phyloP scores from a whole-genome alignment of 2,329 filamentous ascomycete genomes.

The Stachybotrys echinatus region DNA sequence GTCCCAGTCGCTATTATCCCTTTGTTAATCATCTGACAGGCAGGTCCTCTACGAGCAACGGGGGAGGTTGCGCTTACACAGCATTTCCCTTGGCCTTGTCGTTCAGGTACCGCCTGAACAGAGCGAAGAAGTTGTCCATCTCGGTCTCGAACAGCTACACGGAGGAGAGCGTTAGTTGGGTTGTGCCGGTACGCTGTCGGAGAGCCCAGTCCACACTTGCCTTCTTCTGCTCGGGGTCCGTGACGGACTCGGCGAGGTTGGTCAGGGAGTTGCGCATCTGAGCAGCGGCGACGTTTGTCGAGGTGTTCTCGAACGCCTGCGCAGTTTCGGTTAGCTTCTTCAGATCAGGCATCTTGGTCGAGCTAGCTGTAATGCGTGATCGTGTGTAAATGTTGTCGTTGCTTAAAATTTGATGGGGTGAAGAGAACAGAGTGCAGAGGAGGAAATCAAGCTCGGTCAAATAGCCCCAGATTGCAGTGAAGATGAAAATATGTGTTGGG shows the following conservation, averaged over 20 bases:
- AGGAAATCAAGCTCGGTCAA: not conserved
- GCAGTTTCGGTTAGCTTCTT: conserved; percentile 17
- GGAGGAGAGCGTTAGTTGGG: conserved; percentile 6
- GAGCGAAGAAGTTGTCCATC: conserved; percentile 99
- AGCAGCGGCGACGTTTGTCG: conserved; percentile 92
- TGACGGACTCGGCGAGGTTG: conserved; percentile 82
- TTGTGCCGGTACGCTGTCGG: not conserved
- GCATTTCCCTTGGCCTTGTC: conserved; percentile 98
- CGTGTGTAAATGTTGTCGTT: no score
- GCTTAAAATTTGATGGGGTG: not conserved
- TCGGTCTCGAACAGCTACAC: conserved; percentile 88
- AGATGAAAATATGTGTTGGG: not conserved
- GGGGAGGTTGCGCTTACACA: conserved; percentile 47
- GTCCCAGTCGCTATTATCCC: conserved; percentile 73
- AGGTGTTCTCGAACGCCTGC: conserved; percentile 98
- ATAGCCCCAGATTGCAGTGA: not conserved
- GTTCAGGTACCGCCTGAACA: conserved; percentile 97
- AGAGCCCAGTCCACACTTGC: conserved; percentile 40
- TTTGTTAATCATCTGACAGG: conserved; percentile 13
- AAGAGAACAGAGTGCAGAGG: not conserved
- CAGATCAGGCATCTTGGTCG: not conserved
- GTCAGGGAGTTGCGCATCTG: conserved; percentile 99
- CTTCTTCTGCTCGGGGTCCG: conserved; percentile 78
- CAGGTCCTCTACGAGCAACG: conserved; percentile 3
- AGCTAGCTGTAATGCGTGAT: no score